These are phyloP conservation scores for Vanderwaltozyma yarrowii DNA, from an alignment of 805 yeast genomes.

Conservation along the genomic window DNA sequence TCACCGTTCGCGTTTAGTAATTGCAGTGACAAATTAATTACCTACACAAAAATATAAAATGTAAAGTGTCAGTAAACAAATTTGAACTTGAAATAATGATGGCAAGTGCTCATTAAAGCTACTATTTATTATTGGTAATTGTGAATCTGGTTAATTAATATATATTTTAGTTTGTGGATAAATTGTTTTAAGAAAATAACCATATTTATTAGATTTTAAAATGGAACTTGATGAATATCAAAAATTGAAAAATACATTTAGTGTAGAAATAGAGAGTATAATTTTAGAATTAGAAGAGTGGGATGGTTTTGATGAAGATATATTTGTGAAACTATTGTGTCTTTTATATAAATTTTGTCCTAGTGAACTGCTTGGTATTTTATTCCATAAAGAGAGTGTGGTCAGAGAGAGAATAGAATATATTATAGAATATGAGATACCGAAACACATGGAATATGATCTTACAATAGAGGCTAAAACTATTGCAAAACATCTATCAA, in stretches of 20 bases:
- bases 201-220: no score
- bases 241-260: background rate
- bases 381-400: constrained; percentile 74
- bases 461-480: constrained; percentile 12
- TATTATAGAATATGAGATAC: constrained; percentile 6
- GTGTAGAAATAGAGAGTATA: background rate
- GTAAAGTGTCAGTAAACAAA: no score
- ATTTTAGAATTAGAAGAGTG: background rate
- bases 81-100: no score
- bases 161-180: no score
- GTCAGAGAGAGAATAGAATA: constrained; percentile 37
- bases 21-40: no score
- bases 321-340: background rate
- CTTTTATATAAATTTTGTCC: background rate
- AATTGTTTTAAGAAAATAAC: no score
- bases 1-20: no score
- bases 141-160: no score
- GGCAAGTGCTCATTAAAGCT: no score
- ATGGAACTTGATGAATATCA: no score
- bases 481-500: constrained; percentile 8
- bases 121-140: no score
- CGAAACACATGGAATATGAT: constrained; percentile 14
- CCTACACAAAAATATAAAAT: no score
- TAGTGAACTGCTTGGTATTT: constrained; percentile 40
- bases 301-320: background rate